These are phyloP conservation scores for Acacia acuminata DNA, from an alignment of 306 rosid genomes.

Conservation along the genomic window DNA sequence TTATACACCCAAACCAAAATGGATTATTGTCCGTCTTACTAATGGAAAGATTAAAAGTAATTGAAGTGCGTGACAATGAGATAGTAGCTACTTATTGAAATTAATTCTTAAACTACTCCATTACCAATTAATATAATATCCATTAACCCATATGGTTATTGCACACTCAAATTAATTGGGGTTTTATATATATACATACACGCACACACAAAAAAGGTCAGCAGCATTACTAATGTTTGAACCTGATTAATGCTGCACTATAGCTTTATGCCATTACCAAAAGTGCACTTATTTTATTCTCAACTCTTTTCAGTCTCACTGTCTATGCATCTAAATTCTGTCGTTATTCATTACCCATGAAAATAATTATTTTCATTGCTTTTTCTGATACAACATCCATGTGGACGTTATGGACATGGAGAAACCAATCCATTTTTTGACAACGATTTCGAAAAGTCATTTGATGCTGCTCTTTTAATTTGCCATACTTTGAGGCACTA, in stretches of 20 bases:
- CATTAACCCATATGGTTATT: not conserved
- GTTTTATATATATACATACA: no score
- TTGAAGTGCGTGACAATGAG: not conserved
- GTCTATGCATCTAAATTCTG: not conserved
- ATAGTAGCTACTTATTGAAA: not conserved
- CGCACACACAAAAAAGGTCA: not conserved
- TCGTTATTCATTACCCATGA: not conserved
- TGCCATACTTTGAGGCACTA: no score
- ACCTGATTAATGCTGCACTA: not conserved
- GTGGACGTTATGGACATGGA: no score
- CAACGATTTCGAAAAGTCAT: no score
- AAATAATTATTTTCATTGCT: not conserved
- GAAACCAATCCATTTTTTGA: no score
- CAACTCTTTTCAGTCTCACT: not conserved
- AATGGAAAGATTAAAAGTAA: not conserved
- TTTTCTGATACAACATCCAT: no score
- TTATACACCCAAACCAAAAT: not conserved
- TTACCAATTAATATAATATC: not conserved
- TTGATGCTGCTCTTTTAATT: no score
- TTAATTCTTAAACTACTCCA: not conserved
- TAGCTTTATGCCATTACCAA: constrained; percentile 7
- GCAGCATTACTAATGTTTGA: not conserved
- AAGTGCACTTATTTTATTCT: constrained; percentile 15
- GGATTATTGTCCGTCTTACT: not conserved
- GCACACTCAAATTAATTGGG: not conserved